Conservation (phyloP, 306 rosid species). For the Lathyrus tuberosus region DNA sequence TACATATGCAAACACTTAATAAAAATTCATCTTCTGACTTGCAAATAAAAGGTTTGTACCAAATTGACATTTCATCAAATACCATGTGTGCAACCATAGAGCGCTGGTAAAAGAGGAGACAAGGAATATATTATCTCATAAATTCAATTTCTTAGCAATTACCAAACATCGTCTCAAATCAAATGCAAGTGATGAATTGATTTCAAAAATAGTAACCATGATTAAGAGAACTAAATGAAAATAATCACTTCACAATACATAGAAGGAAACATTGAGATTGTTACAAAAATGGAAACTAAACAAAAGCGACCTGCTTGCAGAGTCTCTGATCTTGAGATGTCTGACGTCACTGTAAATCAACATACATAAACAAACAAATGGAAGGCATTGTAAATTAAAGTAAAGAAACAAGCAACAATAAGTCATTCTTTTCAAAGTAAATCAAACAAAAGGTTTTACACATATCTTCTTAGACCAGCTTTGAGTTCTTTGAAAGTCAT, state of each 20-base stretch:
- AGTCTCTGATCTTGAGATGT: no score
- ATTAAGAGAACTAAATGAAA: background rate
- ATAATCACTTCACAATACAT: background rate
- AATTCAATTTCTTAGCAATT: background rate
- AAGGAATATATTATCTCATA: conserved; percentile 1
- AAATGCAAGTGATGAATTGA: background rate
- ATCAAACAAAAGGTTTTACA: no score
- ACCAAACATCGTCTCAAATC: background rate
- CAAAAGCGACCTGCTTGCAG: no score
- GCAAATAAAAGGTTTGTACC: background rate
- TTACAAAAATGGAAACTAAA: conserved; percentile 14
- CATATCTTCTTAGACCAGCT: no score
- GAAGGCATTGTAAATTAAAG: no score
- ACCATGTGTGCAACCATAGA: background rate
- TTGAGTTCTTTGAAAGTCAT: no score
- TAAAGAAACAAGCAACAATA: no score
- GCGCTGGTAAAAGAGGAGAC: background rate
- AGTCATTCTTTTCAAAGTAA: no score
- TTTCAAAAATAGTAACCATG: background rate
- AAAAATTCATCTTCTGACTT: background rate
- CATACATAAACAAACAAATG: no score
- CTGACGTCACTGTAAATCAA: no score
- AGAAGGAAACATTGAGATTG: conserved; percentile 3
- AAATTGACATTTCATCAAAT: conserved; percentile 16
- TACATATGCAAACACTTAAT: background rate